Conservation (phyloP, 345 rosid genomes). For the Geranium brycei region DNA sequence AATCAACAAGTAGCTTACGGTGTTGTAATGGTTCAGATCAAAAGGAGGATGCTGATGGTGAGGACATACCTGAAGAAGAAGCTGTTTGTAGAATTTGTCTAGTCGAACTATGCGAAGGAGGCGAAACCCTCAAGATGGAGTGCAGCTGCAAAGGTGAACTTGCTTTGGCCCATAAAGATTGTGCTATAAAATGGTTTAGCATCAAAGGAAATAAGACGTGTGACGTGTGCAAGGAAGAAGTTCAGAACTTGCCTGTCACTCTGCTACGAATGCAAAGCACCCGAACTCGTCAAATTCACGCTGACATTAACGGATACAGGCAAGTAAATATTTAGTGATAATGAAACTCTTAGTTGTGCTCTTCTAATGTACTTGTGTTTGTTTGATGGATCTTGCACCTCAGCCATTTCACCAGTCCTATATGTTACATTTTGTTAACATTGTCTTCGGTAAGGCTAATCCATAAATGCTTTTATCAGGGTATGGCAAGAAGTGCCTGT, state of each 20-base stretch:
- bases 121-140: conserved; percentile 92
- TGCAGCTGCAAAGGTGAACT: conserved; percentile 99
- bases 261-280: conserved; percentile 59
- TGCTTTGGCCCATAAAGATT: conserved; percentile 82
- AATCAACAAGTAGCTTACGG: too few species aligned
- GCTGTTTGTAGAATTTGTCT: conserved; percentile 93
- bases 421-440: too few species aligned
- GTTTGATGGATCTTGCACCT: too few species aligned
- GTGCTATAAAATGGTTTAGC: conserved; percentile 91
- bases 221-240: conserved; percentile 86
- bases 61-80: conserved; percentile 87
- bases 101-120: conserved; percentile 79
- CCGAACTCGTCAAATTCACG: conserved; percentile 19
- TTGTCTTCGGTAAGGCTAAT: neutral
- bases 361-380: too few species aligned
- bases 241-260: conserved; percentile 73
- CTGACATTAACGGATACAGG: conserved; percentile 35
- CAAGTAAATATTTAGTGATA: conserved; percentile 9
- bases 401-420: too few species aligned
- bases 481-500: conserved; percentile 86
- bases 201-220: conserved; percentile 88
- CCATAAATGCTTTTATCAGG: conserved; percentile 22
- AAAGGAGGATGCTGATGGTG: conserved; percentile 38
- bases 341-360: too few species aligned
- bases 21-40: too few species aligned